Base-by-base conservation (phyloP, 140 eudicot genomes). In the Ambrosia hybrid region DNA sequence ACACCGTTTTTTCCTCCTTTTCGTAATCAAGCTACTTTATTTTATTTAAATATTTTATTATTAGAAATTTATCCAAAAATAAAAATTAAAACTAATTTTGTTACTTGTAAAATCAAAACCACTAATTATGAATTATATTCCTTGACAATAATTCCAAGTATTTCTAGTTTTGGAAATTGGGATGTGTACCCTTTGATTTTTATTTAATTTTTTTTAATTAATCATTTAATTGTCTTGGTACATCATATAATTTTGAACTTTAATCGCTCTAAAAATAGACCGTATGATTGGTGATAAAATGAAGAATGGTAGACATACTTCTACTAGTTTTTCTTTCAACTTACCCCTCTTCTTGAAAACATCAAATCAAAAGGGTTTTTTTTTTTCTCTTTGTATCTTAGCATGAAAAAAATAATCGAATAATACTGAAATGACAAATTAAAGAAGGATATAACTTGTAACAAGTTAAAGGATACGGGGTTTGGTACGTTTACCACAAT, bases 81-180 rank as follows among this genome's bases (percentile, higher is more conserved):
- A 30, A 36, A 38, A 64, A 72, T 43, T 57, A 72, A 57, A 34
- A 30, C 34, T 30, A 30, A 30, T 30, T 30, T 66, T 56, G 82
- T 65, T 78, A 78, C 78, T 48, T 72, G 82, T 78, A 78, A 78
- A 78, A 72, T 78, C 70, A 78, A 55, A 51, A 30, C 56, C 14
- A 45, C 55, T 72, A 78, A 65, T 65, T 65, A 65, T 58, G 68
- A 71, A 58, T 72, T 64, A 76, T 78, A 78, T 38, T 63, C 68
- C 15, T 13, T 37, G 17, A n/a, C 51, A 63, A 63, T 63, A 63
- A 63, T 63, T 63, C 51, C 12, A 5, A 37, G 10, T n/a, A 63
- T 37, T 63, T 63, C 68, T 63, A 63, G 13, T 14, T 37, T 63
- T 63, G 38, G 68, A 63, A 63, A 51, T 63, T 63, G 26, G 2